Conservation (phyloP, 495 filamentous ascomycete species). For the Rhizodiscina lignyota region DNA sequence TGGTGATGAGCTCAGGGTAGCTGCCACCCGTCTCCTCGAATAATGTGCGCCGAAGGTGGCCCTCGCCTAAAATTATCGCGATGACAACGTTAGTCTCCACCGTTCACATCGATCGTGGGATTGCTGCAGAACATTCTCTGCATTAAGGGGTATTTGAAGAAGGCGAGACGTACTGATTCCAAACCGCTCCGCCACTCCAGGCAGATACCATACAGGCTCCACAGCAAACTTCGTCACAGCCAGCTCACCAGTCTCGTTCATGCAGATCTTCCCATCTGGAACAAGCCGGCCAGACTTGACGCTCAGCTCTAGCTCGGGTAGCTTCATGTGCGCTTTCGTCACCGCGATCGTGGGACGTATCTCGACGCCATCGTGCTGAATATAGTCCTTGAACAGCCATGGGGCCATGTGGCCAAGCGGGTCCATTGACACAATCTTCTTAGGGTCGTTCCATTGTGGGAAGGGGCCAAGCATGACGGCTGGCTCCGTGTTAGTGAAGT, state of each 20-base stretch:
- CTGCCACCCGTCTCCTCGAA: conserved; percentile 94
- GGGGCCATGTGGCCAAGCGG: conserved; percentile 81
- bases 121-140: neutral
- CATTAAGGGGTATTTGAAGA: neutral
- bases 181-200: conserved; percentile 87
- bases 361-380: conserved; percentile 57
- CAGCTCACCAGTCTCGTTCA: conserved; percentile 70
- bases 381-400: conserved; percentile 55
- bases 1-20: conserved; percentile 82
- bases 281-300: conserved; percentile 61
- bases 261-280: conserved; percentile 80
- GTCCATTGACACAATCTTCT: conserved; percentile 97
- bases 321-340: conserved; percentile 90
- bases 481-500: conserved; percentile 89
- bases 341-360: conserved; percentile 90
- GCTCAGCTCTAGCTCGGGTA: conserved; percentile 82
- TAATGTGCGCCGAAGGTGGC: conserved; percentile 62
- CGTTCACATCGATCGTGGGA: too few relatives aligned
- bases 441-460: conserved; percentile 74
- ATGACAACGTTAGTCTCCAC: neutral
- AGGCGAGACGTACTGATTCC: conserved; percentile 47
- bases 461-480: conserved; percentile 78
- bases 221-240: conserved; percentile 94
- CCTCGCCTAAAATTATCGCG: conserved; percentile 46
- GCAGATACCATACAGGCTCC: conserved; percentile 90